Evolutionary conservation across 2,329 filamentous ascomycete genomes (phyloP), one percentile per base, ranked within the genome.

Genomic region (Cytospora chrysosperma): DNA sequence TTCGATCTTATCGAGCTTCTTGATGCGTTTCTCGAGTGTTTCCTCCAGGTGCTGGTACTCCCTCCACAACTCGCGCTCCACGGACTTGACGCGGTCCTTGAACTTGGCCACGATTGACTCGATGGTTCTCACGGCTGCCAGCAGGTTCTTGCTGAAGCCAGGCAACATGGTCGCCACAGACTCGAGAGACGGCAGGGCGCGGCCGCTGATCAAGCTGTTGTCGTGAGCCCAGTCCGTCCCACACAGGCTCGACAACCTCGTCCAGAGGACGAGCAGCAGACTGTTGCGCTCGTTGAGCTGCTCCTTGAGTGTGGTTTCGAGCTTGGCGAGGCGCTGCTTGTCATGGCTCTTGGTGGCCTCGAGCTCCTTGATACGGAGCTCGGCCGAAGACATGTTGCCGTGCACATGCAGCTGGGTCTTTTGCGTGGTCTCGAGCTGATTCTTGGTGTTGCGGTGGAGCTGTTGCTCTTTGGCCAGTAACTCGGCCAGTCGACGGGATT

Each of bases 151-250:
- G 72, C 90, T 91, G 77, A 98, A 98, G 1, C 90, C 91, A 0
- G 91, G 89, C 5, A 98, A 82, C 76, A 95, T 92, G 56, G 88
- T 93, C 1, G 88, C 87, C 66, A 99, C 90, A 17, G 93, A 88
- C 71, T 97, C 94, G 37, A 96, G 82, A 15, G 90, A 92, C 0
- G 93, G 92, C 8, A 96, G 79, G 1, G 85, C 86, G 65, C 94
- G 91, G 24, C 93, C 92, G 70, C 95, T 94, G 72, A 98, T 91
- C 27, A 97, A 85, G 62, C 89, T 90, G 75, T 98, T 93, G 71
- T 89, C 88, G 74, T 97, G 91, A 5, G 91, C 87, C 94, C 95
- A 99, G 72, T 98, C 95, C 0, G 87, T 85, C 13, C 95, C 95
- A 71, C 95, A 98, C 51, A 98, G 83, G 0, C 86, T 83, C 4